A percentile compares a stretch with the other conserved stretches of the same genome.
Conservation (phyloP, 352 stramenopile species). For the Phytopythium montanum region DNA sequence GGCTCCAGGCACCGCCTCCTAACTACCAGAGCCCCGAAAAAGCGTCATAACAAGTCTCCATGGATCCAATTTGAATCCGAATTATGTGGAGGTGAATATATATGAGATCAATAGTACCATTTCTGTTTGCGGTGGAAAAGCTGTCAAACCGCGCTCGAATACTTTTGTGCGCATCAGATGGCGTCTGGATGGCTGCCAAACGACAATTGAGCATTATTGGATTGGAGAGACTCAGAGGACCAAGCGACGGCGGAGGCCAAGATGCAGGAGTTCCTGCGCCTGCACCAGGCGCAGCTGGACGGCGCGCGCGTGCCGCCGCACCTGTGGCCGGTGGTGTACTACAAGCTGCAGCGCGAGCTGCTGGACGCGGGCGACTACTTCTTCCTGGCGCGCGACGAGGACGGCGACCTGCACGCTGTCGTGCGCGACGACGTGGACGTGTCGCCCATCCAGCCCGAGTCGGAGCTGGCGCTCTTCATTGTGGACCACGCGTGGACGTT, state of each 20-base stretch:
- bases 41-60: no score
- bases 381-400: conserved; percentile 40
- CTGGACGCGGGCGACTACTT: conserved; percentile 49
- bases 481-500: conserved; percentile 59
- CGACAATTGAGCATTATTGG: not conserved
- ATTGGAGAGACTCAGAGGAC: not conserved
- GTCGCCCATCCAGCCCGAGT: conserved; percentile 24
- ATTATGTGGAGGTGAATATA: not conserved
- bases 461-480: conserved; percentile 40
- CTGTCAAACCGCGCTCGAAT: not conserved
- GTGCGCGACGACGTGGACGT: conserved; percentile 43
- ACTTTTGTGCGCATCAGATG: not conserved
- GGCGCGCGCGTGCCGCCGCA: conserved; percentile 31
- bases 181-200: conserved; percentile 1
- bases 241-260: conserved; percentile 23
- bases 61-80: no score
- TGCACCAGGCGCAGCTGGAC: conserved; percentile 41
- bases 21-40: no score
- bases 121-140: not conserved
- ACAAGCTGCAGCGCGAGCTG: conserved; percentile 51
- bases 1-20: no score
- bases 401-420: conserved; percentile 40
- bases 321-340: conserved; percentile 40
- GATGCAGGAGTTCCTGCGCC: conserved; percentile 38
- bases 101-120: not conserved